These are phyloP conservation scores for Wickerhamiella parazyma DNA, from an alignment of 805 yeast genomes.

Conservation along the genomic window DNA sequence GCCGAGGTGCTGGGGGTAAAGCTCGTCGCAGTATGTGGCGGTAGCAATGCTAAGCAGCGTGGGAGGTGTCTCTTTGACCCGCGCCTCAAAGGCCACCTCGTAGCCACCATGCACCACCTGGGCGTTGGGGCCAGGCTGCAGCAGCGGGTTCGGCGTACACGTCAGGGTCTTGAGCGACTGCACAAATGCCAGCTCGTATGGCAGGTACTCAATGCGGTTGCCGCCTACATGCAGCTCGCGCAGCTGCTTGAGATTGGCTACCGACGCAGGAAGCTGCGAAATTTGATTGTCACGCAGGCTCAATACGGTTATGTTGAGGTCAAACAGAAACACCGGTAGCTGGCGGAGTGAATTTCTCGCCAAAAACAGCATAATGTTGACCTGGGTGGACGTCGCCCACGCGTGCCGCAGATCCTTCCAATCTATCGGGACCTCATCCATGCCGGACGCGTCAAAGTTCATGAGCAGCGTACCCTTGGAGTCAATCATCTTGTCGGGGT, in stretches of 20 bases:
- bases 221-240: conserved; percentile 26
- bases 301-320: conserved; percentile 26
- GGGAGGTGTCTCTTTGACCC: background rate
- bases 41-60: background rate
- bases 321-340: conserved; percentile 24
- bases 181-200: conserved; percentile 26
- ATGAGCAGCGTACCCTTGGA: conserved; percentile 5
- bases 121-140: background rate
- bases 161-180: conserved; percentile 21
- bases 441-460: conserved; percentile 17
- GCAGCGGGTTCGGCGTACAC: conserved; percentile 27
- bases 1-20: background rate
- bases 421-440: conserved; percentile 25
- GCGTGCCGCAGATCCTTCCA: conserved; percentile 25
- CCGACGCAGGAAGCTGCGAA: conserved; percentile 23
- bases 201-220: conserved; percentile 25
- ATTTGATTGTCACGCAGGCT: conserved; percentile 26
- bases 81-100: background rate
- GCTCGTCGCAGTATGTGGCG: background rate
- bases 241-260: conserved; percentile 23
- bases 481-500: conserved; percentile 3
- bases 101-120: background rate
- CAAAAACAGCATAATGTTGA: conserved; percentile 22
- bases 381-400: conserved; percentile 15
- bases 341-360: conserved; percentile 20